phyloP scores from a whole-genome alignment of 495 filamentous ascomycete genomes.

The Xylaria cubensis region DNA sequence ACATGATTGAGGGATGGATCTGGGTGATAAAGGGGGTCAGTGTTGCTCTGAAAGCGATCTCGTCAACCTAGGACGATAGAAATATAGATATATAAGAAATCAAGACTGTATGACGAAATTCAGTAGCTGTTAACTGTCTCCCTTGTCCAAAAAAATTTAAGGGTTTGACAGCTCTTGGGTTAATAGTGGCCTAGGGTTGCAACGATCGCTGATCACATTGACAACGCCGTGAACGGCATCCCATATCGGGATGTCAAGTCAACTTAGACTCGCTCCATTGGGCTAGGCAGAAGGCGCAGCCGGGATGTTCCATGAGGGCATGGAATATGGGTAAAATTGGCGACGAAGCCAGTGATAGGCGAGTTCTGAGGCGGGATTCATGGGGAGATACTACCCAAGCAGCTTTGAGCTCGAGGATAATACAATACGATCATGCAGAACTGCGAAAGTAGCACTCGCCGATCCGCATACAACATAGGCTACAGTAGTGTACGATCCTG shows the following conservation, averaged over 20 bases:
- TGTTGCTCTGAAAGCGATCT: neutral
- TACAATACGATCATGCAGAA: constrained; percentile 16
- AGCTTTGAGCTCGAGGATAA: neutral
- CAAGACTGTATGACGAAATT: constrained; percentile 2
- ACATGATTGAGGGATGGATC: constrained; percentile 21
- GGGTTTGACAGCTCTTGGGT: neutral
- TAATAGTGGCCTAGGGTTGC: constrained; percentile 1
- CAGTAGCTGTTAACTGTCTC: neutral
- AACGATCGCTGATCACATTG: constrained; percentile 8
- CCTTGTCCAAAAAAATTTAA: neutral
- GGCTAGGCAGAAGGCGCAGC: constrained; percentile 23
- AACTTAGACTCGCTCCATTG: constrained; percentile 22
- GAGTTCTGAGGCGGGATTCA: neutral
- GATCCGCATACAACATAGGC: neutral
- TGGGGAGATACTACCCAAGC: neutral
- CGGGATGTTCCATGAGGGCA: constrained; percentile 21
- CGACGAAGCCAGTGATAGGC: neutral
- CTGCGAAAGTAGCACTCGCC: neutral
- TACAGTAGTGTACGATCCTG: neutral
- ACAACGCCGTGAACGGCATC: constrained; percentile 8
- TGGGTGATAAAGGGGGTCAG: neutral
- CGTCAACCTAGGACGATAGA: neutral
- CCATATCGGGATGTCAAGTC: constrained; percentile 14
- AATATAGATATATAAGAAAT: neutral
- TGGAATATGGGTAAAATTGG: constrained; percentile 12